A percentile compares a stretch with the other conserved stretches of the same genome.
phyloP scores from a whole-genome alignment of 2,329 filamentous ascomycete species.

The Laburnicola sp. region DNA sequence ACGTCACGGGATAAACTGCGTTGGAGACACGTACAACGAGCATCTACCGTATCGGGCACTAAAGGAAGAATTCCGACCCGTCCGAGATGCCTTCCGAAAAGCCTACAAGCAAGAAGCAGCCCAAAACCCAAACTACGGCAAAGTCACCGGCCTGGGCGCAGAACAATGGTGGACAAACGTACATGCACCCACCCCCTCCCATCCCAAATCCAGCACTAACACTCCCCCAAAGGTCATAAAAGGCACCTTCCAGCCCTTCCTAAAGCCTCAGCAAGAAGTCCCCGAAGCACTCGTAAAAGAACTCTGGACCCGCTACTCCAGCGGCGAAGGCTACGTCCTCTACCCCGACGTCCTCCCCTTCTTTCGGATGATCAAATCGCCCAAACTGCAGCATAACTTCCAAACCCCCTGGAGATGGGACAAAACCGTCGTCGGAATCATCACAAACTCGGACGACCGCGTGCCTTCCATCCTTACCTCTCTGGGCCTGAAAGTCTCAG shows the following conservation, averaged over 20 bases:
- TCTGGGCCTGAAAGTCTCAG: slow-evolving; percentile 54
- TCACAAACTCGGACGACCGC: slow-evolving; percentile 67
- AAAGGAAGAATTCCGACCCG: slow-evolving; percentile 27
- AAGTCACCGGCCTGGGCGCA: slow-evolving; percentile 54
- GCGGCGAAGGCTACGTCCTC: slow-evolving; percentile 56
- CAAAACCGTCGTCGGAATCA: slow-evolving; percentile 57
- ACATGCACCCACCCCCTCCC: slow-evolving; percentile 22
- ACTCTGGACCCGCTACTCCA: slow-evolving; percentile 59
- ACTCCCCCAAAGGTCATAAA: slow-evolving; percentile 55
- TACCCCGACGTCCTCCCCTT: slow-evolving; percentile 53
- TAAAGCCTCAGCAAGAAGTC: slow-evolving; percentile 38
- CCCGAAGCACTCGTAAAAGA: slow-evolving; percentile 53
- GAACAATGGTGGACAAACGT: slow-evolving; percentile 65
- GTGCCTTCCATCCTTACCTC: slow-evolving; percentile 58
- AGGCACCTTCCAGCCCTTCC: slow-evolving; percentile 48
- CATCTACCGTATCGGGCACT: slow-evolving; percentile 16
- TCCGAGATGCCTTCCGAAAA: slow-evolving; percentile 39
- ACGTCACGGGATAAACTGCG: slow-evolving; percentile 53
- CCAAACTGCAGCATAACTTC: background rate
- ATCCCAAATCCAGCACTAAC: slow-evolving; percentile 6
- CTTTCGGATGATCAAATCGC: slow-evolving; percentile 46
- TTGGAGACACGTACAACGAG: slow-evolving; percentile 34
- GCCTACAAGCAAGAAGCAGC: slow-evolving; percentile 56
- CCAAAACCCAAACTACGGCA: slow-evolving; percentile 63
- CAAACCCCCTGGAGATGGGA: slow-evolving; percentile 40